phyloP scores from a whole-genome alignment of 2,329 filamentous ascomycete genomes.

The Periconia sp. region DNA sequence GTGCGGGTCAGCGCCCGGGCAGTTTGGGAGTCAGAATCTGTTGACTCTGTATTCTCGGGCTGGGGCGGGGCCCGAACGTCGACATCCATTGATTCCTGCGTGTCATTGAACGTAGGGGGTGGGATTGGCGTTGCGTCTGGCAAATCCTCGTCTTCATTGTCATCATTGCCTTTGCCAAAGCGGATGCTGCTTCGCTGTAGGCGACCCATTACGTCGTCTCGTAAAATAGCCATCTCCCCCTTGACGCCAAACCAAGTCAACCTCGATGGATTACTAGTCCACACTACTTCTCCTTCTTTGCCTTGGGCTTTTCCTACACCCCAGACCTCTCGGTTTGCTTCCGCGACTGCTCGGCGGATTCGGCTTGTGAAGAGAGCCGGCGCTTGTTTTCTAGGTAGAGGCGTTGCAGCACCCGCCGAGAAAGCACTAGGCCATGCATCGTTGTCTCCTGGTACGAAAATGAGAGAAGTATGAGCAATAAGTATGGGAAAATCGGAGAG shows the following conservation, averaged over 20 bases:
- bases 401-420: constrained; percentile 72
- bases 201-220: constrained; percentile 84
- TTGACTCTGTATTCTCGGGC: constrained; percentile 21
- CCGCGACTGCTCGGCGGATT: constrained; percentile 78
- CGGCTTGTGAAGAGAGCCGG: constrained; percentile 91
- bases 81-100: constrained; percentile 52
- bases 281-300: constrained; percentile 75
- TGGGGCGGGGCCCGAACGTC: constrained; percentile 35
- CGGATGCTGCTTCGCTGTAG: constrained; percentile 78
- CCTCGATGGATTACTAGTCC: constrained; percentile 86
- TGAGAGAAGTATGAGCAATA: constrained; percentile 79
- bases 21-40: constrained; percentile 49
- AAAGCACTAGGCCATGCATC: constrained; percentile 96
- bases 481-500: constrained; percentile 84
- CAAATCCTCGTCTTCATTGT: constrained; percentile 23
- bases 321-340: constrained; percentile 73
- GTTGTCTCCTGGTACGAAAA: constrained; percentile 95
- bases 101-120: constrained; percentile 14
- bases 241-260: constrained; percentile 84
- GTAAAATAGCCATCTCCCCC: constrained; percentile 84
- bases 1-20: constrained; percentile 87
- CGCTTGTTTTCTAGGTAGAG: constrained; percentile 72
- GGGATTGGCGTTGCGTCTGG: constrained; percentile 19
- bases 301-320: constrained; percentile 52
- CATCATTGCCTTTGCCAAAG: constrained; percentile 61